Base-by-base conservation (phyloP, 1,284 basidiomycete genomes). In the Sporisorium sorghi region DNA sequence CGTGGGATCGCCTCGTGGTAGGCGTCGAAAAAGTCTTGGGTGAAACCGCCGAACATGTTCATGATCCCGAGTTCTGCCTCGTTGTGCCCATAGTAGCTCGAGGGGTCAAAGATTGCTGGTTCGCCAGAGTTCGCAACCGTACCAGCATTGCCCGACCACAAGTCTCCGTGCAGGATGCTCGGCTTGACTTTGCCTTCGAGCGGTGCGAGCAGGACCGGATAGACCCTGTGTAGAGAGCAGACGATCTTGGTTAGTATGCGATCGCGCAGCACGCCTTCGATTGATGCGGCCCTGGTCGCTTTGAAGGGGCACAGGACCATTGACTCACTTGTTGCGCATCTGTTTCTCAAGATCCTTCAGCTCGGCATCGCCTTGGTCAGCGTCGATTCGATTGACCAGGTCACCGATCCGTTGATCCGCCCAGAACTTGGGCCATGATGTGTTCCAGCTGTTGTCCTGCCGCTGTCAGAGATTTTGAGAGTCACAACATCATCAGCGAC, bases 21-120 rank as follows among this genome's bases (percentile, higher is more conserved):
- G n/a, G 70, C 70, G 19, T 67, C 60, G 49, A 73, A 73, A 26
- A 73, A 73, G 48, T 67, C 70, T n/a, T 62, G 35, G 19, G 64
- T 67, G 49, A 73, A 73, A 39, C 70, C 70, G 1, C 70, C 70
- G n/a, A 67, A 73, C 70, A 73, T 73, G 57, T 63, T 58, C 70
- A 73, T 73, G 35, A 73, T 73, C 5, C 70, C 70, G 10, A 73
- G 70, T 32, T 73, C 70, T 23, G 70, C 70, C 59, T 73, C 70
- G 37, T 73, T 73, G 49, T 73, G 70, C 14, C 70, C 70, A 19
- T 73, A 73, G 33, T 73, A 73, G 70, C 70, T 73, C 12, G 70
- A 73, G 10, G 63, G 67, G 64, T 73, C 70, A 14, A 73, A 73
- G 17, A 73, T 63, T 10, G 64, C 64, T 23, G 70, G 70, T 6